Evolutionary conservation across 225 moss, liverwort and hornwort genomes (phyloP).

Genomic region (Antitrichia curtipendula): DNA sequence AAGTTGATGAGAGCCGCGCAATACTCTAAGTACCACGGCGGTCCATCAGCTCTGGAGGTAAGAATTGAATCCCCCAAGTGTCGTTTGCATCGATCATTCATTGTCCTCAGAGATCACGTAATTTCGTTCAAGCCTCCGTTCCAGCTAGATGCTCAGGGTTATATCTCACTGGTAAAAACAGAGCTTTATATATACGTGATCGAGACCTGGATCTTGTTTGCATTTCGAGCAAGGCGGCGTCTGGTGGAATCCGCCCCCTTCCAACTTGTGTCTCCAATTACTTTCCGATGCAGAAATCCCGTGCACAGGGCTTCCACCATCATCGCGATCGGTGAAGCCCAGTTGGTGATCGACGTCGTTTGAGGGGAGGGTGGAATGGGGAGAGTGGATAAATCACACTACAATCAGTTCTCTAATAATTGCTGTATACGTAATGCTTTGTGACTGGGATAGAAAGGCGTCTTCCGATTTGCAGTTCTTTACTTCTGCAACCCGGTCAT

Average conservation of each 20-base stretch:
- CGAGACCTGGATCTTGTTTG: background rate
- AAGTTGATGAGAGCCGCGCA: slow-evolving; percentile 24
- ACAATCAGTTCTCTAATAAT: background rate
- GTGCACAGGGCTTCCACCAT: background rate
- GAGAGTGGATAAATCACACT: background rate
- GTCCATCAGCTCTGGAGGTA: slow-evolving; percentile 34
- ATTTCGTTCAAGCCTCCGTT: background rate
- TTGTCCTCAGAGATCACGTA: background rate
- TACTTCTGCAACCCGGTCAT: background rate
- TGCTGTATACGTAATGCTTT: too few species aligned
- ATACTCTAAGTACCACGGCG: slow-evolving; percentile 36
- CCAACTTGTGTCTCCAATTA: background rate
- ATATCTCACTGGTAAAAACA: background rate
- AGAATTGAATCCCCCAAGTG: background rate
- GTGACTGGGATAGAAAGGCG: background rate
- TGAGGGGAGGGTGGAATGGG: background rate
- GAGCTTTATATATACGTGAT: background rate
- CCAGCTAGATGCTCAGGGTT: background rate
- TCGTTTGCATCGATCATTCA: background rate
- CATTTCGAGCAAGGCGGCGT: background rate
- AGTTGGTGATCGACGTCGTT: background rate
- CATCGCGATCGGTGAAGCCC: background rate
- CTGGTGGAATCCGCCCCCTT: background rate
- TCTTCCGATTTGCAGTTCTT: background rate
- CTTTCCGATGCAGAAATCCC: background rate